Evolutionary conservation across 2,329 filamentous ascomycete genomes (phyloP).

Genomic region (Beauveria asiatica): DNA sequence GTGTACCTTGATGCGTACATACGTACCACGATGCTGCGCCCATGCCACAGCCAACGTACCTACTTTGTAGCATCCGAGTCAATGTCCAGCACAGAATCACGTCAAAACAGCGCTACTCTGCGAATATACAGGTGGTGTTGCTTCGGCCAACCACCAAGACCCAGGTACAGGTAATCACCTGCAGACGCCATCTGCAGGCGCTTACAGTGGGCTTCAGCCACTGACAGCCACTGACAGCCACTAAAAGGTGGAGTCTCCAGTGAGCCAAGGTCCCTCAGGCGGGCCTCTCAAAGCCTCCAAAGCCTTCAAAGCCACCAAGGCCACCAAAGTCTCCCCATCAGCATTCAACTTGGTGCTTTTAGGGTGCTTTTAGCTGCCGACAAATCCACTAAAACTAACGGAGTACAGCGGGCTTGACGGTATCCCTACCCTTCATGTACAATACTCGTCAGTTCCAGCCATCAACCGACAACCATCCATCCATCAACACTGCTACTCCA

Average conservation of each 20-base stretch:
- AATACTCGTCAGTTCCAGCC: too few relatives aligned
- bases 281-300: not conserved
- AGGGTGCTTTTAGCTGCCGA: too few relatives aligned
- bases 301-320: not conserved
- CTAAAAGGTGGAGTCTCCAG: not conserved
- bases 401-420: too few relatives aligned
- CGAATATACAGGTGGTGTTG: not conserved
- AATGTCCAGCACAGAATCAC: too few relatives aligned
- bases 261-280: not conserved
- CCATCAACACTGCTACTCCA: not conserved
- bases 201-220: not conserved
- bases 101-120: too few relatives aligned
- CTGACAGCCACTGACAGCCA: not conserved
- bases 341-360: not conserved
- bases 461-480: too few relatives aligned
- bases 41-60: too few relatives aligned
- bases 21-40: too few relatives aligned
- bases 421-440: too few relatives aligned
- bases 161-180: not conserved
- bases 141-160: not conserved
- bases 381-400: too few relatives aligned
- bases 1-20: not conserved
- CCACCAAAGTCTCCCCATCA: not conserved
- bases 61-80: too few relatives aligned
- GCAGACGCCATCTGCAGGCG: slow-evolving; percentile 3